These are phyloP conservation scores for Fraxinus platypoda DNA, from an alignment of 305 asterid species.

Conservation along the genomic window DNA sequence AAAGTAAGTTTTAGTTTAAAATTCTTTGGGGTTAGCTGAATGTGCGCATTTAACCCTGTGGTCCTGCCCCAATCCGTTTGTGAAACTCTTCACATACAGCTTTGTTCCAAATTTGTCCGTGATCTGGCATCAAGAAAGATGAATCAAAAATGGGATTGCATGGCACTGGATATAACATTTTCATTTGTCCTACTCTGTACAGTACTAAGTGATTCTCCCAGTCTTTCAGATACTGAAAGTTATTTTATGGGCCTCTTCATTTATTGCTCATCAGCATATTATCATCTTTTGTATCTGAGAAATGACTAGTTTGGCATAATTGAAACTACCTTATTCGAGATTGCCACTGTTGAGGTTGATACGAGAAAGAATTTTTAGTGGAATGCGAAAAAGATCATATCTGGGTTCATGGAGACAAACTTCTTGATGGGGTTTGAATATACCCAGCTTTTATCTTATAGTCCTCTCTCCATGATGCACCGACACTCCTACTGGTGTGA, in stretches of 20 bases:
- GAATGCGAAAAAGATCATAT: not conserved
- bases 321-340: not conserved
- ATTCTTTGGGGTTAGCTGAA: constrained; percentile 11
- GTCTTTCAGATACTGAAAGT: not conserved
- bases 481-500: not conserved
- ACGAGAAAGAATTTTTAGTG: not conserved
- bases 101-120: not conserved
- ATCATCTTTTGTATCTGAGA: not conserved
- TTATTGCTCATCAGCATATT: not conserved
- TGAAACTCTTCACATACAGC: not conserved
- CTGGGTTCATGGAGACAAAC: not conserved
- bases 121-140: constrained; percentile 1
- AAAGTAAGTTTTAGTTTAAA: not conserved
- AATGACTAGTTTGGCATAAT: not conserved
- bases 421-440: not conserved
- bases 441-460: not conserved
- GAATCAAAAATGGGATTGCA: not conserved
- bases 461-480: not conserved
- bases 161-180: constrained; percentile 3
- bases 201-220: not conserved
- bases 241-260: not conserved
- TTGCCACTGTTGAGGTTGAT: not conserved
- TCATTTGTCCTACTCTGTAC: not conserved
- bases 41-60: not conserved
- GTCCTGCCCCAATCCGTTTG: constrained; percentile 3